Evolutionary conservation across 495 filamentous ascomycete genomes (phyloP), one percentile per base, ranked within the genome.

Genomic region (Aspergillus sclerotiicarbonarius): DNA sequence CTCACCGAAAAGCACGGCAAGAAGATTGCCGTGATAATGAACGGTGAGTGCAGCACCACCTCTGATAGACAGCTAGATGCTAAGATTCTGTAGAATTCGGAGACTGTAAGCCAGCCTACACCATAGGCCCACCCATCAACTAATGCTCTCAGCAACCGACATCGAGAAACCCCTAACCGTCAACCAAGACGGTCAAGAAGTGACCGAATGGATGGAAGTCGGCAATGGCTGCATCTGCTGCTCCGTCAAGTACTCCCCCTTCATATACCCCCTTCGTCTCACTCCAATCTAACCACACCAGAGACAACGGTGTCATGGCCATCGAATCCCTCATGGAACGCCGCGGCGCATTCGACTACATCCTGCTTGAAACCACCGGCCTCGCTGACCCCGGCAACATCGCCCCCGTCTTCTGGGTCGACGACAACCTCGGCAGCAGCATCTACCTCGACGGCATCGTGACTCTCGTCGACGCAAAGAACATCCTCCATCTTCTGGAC

Each of bases 151-250:
- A 96, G 92, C 91, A 58, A 79, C 88, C 65, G 93, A 96, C 68
- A 96, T 98, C 62, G 93, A 98, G 67, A 96, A 96, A 68, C 88
- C 90, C 43, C 77, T 98, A 57, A 96, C 91, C 6, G 82, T 97
- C 62, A 92, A 88, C 67, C 84, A 92, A 69, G 88, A 85, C 61
- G 91, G 90, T 51, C 84, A 92, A 60, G 82, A 92, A 71, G 89
- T 92, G 3, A 88, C 94, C 63, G 92, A 96, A 75, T 97, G 93
- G 93, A 84, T 98, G 48, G 90, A 96, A 61, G 85, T 98, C 49
- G 91, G 89, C 45, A 98, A 98, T 66, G 94, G 94, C 57, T 98
- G 94, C 76, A 92, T 98, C 63, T 98, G 94, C 76, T 98, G 94
- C 74, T 96, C 93, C 20, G 92, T 98, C 64, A 98, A 96, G 90